Conservation (phyloP, 2,329 filamentous ascomycete species). For the Trichoderma pleuroti region DNA sequence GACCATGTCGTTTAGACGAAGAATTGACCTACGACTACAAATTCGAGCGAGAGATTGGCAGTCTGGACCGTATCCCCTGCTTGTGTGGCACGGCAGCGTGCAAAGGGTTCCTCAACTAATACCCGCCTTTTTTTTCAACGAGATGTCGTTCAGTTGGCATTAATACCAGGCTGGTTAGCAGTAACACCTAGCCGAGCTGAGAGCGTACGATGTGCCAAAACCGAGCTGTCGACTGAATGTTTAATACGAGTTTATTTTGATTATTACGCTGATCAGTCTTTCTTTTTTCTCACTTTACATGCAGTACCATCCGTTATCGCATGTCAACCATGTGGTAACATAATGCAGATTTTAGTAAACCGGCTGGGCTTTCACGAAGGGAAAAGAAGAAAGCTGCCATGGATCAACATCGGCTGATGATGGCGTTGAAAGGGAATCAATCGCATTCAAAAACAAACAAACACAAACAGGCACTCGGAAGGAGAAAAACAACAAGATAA, state of each 20-base stretch:
- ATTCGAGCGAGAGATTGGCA: slow-evolving; percentile 95
- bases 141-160: not conserved
- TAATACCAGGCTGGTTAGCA: not conserved
- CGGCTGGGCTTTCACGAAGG: not conserved
- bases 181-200: not conserved
- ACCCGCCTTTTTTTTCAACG: not conserved
- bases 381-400: slow-evolving; percentile 19
- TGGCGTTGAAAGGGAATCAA: slow-evolving; percentile 1
- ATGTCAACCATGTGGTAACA: slow-evolving; percentile 9
- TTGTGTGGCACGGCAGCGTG: slow-evolving; percentile 93
- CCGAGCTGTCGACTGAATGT: not conserved
- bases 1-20: slow-evolving; percentile 64
- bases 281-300: not conserved
- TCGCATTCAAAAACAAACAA: not conserved
- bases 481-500: not conserved
- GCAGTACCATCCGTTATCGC: not conserved
- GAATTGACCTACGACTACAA: slow-evolving; percentile 99
- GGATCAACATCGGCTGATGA: slow-evolving; percentile 20
- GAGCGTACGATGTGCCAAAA: not conserved
- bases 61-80: slow-evolving; percentile 92
- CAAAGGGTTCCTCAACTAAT: slow-evolving; percentile 97
- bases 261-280: not conserved
- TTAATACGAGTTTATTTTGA: slow-evolving; percentile 5
- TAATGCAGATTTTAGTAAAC: slow-evolving; percentile 2
- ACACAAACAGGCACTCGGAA: not conserved